Percentiles rank a stretch among this genome's conserved stretches.
Evolutionary conservation across 75 land plant species (phyloP).

Genomic region (Azolla pinnata): DNA sequence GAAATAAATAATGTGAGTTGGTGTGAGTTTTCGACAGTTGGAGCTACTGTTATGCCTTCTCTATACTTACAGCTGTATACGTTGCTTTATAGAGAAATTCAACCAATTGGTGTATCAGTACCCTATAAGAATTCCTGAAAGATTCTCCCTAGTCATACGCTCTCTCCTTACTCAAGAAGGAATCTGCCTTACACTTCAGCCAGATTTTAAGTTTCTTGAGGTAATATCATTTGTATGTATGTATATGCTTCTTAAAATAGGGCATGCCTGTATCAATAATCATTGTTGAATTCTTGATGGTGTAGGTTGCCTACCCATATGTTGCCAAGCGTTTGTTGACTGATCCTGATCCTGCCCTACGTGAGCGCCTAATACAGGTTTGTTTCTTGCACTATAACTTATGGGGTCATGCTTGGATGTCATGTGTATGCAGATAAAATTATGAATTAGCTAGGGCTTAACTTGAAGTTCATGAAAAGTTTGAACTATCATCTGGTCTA

Average conservation of each 20-base stretch:
- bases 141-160: conserved; percentile 93
- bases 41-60: not conserved
- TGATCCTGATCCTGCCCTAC: conserved; percentile 95
- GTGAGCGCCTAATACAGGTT: conserved; percentile 93
- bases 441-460: too few relatives aligned
- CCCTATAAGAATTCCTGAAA: conserved; percentile 96
- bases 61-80: too few relatives aligned
- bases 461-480: too few relatives aligned
- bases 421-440: too few relatives aligned
- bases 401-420: too few relatives aligned
- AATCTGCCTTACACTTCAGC: conserved; percentile 77
- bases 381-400: too few relatives aligned
- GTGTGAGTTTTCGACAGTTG: too few relatives aligned
- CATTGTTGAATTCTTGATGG: not conserved
- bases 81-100: conserved; percentile 61
- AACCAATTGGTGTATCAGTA: conserved; percentile 90
- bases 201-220: conserved; percentile 98
- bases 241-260: not conserved
- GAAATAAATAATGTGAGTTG: too few relatives aligned
- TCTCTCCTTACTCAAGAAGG: conserved; percentile 96
- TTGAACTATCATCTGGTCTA: not conserved
- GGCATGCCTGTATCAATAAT: not conserved
- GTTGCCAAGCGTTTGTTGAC: conserved; percentile 91
- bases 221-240: conserved; percentile 21
- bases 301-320: conserved; percentile 94